phyloP scores from a whole-genome alignment of 2,329 filamentous ascomycete genomes.

The Scedosporium aurantiacum region DNA sequence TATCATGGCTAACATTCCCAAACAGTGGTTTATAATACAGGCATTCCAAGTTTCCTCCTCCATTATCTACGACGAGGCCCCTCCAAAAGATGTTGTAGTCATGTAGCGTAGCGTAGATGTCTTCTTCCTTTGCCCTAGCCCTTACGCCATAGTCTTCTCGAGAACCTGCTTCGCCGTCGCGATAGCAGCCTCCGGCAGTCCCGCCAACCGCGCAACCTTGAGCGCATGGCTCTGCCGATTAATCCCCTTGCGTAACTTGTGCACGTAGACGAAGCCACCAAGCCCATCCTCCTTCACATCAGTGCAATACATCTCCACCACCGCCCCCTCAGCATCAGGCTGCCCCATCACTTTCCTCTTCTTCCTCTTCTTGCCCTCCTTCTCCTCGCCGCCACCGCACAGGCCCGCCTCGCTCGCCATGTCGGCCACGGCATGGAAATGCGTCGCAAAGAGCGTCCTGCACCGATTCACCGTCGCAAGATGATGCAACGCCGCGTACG shows the following conservation, averaged over 20 bases:
- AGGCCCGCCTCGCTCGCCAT: conserved; percentile 49
- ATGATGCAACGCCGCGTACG: conserved; percentile 79
- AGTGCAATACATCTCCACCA: conserved; percentile 72
- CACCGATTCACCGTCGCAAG: conserved; percentile 67
- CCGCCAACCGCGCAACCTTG: conserved; percentile 85
- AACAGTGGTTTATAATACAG: not conserved
- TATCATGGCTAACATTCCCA: conserved; percentile 28
- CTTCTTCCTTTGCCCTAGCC: too few species aligned
- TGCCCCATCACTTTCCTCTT: conserved; percentile 6
- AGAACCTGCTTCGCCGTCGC: conserved; percentile 53
- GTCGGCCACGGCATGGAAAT: conserved; percentile 80
- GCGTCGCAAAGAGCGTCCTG: conserved; percentile 82
- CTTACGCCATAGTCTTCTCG: not conserved
- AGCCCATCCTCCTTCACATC: conserved; percentile 66
- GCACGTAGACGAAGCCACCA: conserved; percentile 73
- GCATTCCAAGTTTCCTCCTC: not conserved
- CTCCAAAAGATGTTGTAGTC: not conserved
- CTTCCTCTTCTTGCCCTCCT: conserved; percentile 1
- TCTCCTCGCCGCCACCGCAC: conserved; percentile 17
- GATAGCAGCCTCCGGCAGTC: conserved; percentile 64
- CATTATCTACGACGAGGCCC: not conserved
- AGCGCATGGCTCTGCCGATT: conserved; percentile 84
- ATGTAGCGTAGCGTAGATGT: too few species aligned
- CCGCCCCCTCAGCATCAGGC: conserved; percentile 17
- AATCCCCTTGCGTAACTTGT: conserved; percentile 68